phyloP scores from a whole-genome alignment of 1,284 basidiomycete genomes.

The Heterobasidion annosum region DNA sequence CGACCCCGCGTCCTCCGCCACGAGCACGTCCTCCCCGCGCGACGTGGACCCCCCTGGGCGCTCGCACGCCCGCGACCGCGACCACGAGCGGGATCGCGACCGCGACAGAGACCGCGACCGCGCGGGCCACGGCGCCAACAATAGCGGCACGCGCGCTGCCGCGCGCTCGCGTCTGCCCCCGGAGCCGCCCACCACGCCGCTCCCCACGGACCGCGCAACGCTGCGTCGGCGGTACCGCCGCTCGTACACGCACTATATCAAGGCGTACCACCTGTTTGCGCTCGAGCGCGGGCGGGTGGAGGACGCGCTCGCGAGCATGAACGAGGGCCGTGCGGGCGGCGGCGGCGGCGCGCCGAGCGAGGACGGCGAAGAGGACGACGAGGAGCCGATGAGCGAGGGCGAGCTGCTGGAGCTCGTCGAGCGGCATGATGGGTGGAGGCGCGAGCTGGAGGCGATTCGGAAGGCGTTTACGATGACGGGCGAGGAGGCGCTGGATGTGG shows the following conservation, averaged over 20 bases:
- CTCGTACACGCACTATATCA: constrained; percentile 41
- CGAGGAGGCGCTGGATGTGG: constrained; percentile 1
- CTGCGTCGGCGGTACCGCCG: constrained; percentile 43
- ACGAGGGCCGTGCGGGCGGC: too few relatives aligned
- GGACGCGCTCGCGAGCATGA: constrained; percentile 21
- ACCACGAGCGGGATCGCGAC: not conserved
- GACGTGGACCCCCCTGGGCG: not conserved
- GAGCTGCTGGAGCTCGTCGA: constrained; percentile 36
- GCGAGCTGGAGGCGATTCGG: constrained; percentile 39
- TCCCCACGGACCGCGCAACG: constrained; percentile 35
- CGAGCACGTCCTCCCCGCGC: constrained; percentile 7
- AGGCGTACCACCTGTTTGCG: constrained; percentile 33
- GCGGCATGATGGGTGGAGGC: constrained; percentile 27
- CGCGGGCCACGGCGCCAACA: not conserved
- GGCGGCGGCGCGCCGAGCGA: constrained; percentile 13
- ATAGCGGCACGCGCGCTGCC: not conserved
- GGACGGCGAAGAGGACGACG: constrained; percentile 35
- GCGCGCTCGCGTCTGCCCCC: not conserved
- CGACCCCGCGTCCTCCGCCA: constrained; percentile 6
- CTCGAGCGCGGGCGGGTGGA: constrained; percentile 40
- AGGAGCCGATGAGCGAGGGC: constrained; percentile 43
- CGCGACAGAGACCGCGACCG: too few relatives aligned
- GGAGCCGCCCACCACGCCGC: constrained; percentile 18
- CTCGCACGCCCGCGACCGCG: not conserved
- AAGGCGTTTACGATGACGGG: constrained; percentile 14